Evolutionary conservation across 164 flowering plant genomes (phyloP).

Genomic region (Vitis rupestris): DNA sequence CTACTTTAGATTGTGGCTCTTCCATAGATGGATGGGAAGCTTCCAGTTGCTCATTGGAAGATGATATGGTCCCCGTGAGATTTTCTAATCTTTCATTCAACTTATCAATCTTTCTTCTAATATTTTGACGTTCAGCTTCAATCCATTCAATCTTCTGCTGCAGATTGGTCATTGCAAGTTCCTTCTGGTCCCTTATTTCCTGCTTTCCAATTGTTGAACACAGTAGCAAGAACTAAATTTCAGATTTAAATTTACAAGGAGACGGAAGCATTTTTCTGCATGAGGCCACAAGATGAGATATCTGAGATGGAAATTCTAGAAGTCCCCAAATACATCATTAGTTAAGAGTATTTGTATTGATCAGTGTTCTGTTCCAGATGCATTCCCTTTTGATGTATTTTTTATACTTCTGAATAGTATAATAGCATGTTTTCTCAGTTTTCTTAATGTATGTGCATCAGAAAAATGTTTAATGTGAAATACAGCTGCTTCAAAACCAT

Average conservation of each 20-base stretch:
- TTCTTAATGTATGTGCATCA: background rate
- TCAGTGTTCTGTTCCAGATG: background rate
- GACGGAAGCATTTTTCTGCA: background rate
- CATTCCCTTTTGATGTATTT: background rate
- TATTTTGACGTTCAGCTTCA: slow-evolving; percentile 39
- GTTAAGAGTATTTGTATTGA: background rate
- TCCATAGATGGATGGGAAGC: slow-evolving; percentile 16
- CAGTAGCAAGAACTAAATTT: background rate
- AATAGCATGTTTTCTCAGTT: background rate
- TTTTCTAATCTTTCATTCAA: slow-evolving; percentile 30
- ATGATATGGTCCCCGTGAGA: slow-evolving; percentile 19
- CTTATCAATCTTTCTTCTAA: slow-evolving; percentile 29
- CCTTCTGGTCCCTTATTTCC: slow-evolving; percentile 39
- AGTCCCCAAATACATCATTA: background rate
- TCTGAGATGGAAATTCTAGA: background rate
- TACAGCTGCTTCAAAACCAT: background rate
- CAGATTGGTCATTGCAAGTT: slow-evolving; percentile 40
- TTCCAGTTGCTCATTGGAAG: slow-evolving; percentile 20
- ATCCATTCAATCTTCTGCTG: slow-evolving; percentile 40
- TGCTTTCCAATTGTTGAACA: slow-evolving; percentile 20
- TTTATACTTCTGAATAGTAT: background rate
- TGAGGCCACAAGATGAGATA: background rate
- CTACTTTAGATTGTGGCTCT: slow-evolving; percentile 15
- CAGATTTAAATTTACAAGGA: background rate
- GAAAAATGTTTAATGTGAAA: background rate